These are phyloP conservation scores for Viridothelium virens DNA, from an alignment of 495 filamentous ascomycete genomes.

Conservation along the genomic window DNA sequence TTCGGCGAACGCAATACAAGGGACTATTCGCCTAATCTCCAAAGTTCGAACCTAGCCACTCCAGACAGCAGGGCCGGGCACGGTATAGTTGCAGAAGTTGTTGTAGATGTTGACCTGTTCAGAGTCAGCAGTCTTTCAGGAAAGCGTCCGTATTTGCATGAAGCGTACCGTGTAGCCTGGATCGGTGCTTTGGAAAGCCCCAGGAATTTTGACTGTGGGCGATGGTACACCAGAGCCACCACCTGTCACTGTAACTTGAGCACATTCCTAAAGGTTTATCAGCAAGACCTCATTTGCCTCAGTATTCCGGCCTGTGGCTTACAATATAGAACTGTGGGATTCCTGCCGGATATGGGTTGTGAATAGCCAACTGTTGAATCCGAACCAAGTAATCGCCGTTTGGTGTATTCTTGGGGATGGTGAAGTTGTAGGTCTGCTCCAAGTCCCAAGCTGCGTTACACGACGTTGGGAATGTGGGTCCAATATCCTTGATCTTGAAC, in stretches of 20 bases:
- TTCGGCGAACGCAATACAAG: neutral
- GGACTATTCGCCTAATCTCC: neutral
- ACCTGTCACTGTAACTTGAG: constrained; percentile 26
- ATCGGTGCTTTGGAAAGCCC: constrained; percentile 48
- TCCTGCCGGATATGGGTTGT: constrained; percentile 45
- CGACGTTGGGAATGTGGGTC: constrained; percentile 18
- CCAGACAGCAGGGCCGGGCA: constrained; percentile 43
- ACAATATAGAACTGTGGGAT: constrained; percentile 44
- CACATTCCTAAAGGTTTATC: constrained; percentile 21
- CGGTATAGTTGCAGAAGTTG: constrained; percentile 44
- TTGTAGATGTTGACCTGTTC: constrained; percentile 41
- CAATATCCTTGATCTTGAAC: constrained; percentile 34
- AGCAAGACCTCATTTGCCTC: neutral
- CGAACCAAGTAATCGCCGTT: constrained; percentile 29
- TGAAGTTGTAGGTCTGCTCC: constrained; percentile 36
- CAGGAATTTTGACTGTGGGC: constrained; percentile 40
- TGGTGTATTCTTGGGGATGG: constrained; percentile 26
- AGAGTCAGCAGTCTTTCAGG: neutral
- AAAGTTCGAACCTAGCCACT: constrained; percentile 19
- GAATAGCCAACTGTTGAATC: constrained; percentile 37
- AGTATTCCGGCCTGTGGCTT: neutral
- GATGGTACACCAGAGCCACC: constrained; percentile 15
- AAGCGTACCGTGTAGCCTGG: constrained; percentile 42
- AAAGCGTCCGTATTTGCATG: neutral
- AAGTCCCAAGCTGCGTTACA: constrained; percentile 27